Evolutionary conservation across 2,329 filamentous ascomycete species (phyloP).

Genomic region (Colletotrichum sp.): DNA sequence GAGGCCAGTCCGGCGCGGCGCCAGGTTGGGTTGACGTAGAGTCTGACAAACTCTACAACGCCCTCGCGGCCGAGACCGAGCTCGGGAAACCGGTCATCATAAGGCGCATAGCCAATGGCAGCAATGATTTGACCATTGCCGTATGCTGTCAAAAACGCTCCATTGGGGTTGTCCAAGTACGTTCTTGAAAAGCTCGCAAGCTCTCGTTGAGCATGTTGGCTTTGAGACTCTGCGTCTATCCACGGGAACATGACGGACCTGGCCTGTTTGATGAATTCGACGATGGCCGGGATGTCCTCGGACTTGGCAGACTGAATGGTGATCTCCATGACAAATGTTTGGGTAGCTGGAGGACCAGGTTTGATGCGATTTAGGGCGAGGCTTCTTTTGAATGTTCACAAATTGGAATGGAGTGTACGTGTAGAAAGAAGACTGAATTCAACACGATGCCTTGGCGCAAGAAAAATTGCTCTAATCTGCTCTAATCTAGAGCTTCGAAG

Average conservation of each 20-base stretch:
- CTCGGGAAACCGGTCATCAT: constrained; percentile 29
- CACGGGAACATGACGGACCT: constrained; percentile 33
- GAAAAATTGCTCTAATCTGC: background rate
- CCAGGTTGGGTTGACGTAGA: constrained; percentile 29
- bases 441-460: background rate
- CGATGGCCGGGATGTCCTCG: constrained; percentile 27
- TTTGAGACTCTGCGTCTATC: constrained; percentile 23
- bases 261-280: constrained; percentile 26
- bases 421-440: background rate
- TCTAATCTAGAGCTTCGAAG: background rate
- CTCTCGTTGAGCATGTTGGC: constrained; percentile 21
- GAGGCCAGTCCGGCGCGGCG: constrained; percentile 33
- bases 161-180: constrained; percentile 27
- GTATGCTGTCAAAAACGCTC: constrained; percentile 25
- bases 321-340: background rate
- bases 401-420: background rate
- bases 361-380: accelerated
- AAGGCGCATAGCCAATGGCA: constrained; percentile 29
- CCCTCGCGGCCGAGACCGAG: constrained; percentile 21
- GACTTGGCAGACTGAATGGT: constrained; percentile 18
- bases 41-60: constrained; percentile 30
- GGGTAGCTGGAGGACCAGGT: accelerated
- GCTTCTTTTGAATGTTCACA: accelerated
- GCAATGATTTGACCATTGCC: constrained; percentile 24
- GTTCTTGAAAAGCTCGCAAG: constrained; percentile 23